Base-by-base conservation (phyloP, 192 early-diverging fungal genomes). In the Coemansia sp. region DNA sequence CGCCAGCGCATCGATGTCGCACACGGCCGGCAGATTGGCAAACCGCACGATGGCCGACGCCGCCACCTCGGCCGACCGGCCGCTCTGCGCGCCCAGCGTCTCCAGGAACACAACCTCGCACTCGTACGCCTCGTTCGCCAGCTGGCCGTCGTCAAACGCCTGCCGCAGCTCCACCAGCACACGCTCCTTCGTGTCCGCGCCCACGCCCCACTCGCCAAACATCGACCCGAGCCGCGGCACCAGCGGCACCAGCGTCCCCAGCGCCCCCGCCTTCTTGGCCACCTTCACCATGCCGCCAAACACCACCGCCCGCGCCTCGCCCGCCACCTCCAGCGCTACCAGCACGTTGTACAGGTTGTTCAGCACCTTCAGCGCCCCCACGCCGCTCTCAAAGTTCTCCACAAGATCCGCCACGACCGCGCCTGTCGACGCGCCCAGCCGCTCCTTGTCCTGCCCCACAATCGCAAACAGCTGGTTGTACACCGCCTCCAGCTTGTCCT, bases 291-390 rank as follows among this genome's bases (percentile, higher is more conserved):
- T 89, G 60, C 86, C 79, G 46, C 78, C 55, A 68, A 92, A 95
- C 60, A 90, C 88, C 22, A 63, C 66, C 81, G 86, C 30, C 87
- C 87, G 56, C 82, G 82, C 55, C 82, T 57, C 19, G 71, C 84
- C 69, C 83, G 81, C 52, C 81, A 56, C 24, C 72, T 83, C 65
- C 51, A 68, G 72, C 39, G 68, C 69, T 39, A 84, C 84, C 29
- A 90, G 77, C 58, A 87, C 82, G 78, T 94, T 95, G 85, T 91
- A 98, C 55, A 95, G 82, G 82, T 92, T 95, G 67, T 76, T 74
- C 25, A 84, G 70, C 34, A 69, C 65, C 14, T 72, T 74, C 22
- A 84, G 58, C 11, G 65, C 81, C 3, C 28, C 62, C 0, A 61
- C 63, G 6, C 60, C 72, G 60, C 59, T 69, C 39, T 55, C 45